Conservation (phyloP, 768 basidiomycete genomes). For the Leucocoprinus birnbaumii region DNA sequence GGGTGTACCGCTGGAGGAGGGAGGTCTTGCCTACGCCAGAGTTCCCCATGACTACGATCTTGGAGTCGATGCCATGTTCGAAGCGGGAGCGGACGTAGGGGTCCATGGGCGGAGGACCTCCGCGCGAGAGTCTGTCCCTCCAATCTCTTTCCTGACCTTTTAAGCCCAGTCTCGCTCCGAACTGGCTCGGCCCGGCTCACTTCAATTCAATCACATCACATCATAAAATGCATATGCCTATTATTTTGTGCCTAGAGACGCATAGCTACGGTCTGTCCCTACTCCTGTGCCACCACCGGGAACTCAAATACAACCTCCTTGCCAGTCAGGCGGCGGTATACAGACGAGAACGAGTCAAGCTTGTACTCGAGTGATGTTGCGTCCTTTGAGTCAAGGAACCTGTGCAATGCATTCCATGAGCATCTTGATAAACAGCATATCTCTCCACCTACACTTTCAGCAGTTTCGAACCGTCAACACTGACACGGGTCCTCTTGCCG, state of each 20-base stretch:
- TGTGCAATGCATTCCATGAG: constrained; percentile 31
- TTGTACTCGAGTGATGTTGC: constrained; percentile 99
- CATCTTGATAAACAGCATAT: background rate
- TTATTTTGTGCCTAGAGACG: constrained; percentile 25
- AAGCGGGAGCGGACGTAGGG: constrained; percentile 67
- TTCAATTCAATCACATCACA: background rate
- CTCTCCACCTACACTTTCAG: constrained; percentile 86
- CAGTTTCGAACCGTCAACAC: constrained; percentile 91
- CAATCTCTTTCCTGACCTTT: constrained; percentile 31
- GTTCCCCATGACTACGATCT: constrained; percentile 95
- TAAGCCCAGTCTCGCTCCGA: constrained; percentile 22
- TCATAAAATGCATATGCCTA: background rate
- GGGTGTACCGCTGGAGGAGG: constrained; percentile 85
- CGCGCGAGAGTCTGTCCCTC: background rate
- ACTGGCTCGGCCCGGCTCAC: constrained; percentile 16
- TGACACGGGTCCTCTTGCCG: constrained; percentile 95
- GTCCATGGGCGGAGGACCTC: constrained; percentile 43
- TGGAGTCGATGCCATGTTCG: constrained; percentile 87
- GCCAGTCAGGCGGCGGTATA: constrained; percentile 93
- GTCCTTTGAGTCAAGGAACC: constrained; percentile 97
- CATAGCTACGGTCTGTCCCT: constrained; percentile 18
- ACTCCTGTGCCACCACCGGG: constrained; percentile 73
- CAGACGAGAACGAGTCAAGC: constrained; percentile 97
- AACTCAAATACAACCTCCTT: constrained; percentile 97
- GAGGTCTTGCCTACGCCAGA: constrained; percentile 87